A percentile compares a stretch with the other conserved stretches of the same genome.
phyloP scores from a whole-genome alignment of 352 stramenopile species.

The Pythium sp. region DNA sequence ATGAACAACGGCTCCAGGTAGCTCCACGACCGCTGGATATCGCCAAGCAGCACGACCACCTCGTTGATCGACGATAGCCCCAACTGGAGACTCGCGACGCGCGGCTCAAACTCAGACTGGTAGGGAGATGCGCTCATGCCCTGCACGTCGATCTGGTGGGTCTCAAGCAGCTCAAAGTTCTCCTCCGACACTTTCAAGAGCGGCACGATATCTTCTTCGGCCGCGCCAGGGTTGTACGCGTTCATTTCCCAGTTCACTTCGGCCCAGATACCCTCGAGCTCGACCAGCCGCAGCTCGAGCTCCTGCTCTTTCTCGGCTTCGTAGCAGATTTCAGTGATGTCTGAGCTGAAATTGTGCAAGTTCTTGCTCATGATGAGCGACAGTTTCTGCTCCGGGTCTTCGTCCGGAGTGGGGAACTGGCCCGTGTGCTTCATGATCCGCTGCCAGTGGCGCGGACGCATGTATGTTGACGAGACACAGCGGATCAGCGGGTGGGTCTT shows the following conservation, averaged over 20 bases:
- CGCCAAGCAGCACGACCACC: constrained; percentile 91
- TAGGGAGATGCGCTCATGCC: constrained; percentile 95
- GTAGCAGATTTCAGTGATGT: constrained; percentile 97
- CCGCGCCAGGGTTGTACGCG: constrained; percentile 79
- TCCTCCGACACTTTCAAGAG: constrained; percentile 93
- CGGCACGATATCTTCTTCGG: constrained; percentile 79
- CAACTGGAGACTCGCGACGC: constrained; percentile 87
- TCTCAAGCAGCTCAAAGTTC: constrained; percentile 96
- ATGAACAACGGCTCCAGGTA: constrained; percentile 97
- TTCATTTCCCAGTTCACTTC: constrained; percentile 94
- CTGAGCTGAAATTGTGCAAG: constrained; percentile 91
- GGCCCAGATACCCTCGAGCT: constrained; percentile 91
- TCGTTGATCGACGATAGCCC: constrained; percentile 89
- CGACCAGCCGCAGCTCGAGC: constrained; percentile 88
- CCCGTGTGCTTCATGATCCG: constrained; percentile 89
- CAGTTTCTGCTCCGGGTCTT: constrained; percentile 90
- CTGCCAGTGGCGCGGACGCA: constrained; percentile 94
- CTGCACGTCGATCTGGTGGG: constrained; percentile 96
- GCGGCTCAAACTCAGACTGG: constrained; percentile 92
- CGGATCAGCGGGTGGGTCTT: constrained; percentile 83
- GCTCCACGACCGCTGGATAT: constrained; percentile 96
- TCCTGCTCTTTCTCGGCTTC: constrained; percentile 96
- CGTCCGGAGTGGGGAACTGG: constrained; percentile 90
- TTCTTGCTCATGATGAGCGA: constrained; percentile 91
- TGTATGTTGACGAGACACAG: constrained; percentile 78